Base-by-base conservation (phyloP, 495 filamentous ascomycete species). In the Xylaria venustula region DNA sequence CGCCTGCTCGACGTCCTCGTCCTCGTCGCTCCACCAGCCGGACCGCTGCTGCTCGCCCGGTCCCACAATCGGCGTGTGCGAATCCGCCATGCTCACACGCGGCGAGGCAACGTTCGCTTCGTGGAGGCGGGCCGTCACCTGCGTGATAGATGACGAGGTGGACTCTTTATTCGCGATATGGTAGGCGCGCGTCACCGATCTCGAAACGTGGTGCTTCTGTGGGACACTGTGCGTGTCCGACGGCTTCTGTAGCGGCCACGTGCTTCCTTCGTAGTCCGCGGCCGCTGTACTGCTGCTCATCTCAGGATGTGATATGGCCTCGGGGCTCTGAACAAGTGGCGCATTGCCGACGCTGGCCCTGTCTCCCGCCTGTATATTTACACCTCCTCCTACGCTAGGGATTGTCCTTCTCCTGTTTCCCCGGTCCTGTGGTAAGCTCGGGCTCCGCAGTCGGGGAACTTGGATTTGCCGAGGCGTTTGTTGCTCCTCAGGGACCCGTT, bases 11-110 rank as follows among this genome's bases (percentile, higher is more conserved):
- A 26, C 23, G 15, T 45, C 58, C 28, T 61, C 50, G 2, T 61
- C 58, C 3, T 61, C 58, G 14, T 54, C 50, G 23, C 32, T 47
- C 58, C 58, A 61, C 58, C 58, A 61, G 5, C 50, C 58, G 11
- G 58, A 61, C 30, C 58, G 58, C 58, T 61, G 58, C 42, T 60
- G 58, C 41, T 60, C 58, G 12, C 28, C 49, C 0, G 56, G 56
- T 1, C 37, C 48, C 8, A 25, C n/a, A 6, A 54, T 47, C 14
- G 58, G 58, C 6, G 58, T 54, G 50, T 48, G 58, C 49, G 58
- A 54, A 15, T 61, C 58, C 15, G 41, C 50, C 49, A 54, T 47
- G 17, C 50, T 61, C 0, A 8, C 42, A 14, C 47, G 58, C 41
- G 58, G 50, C 32, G 49, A 48, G 7, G 26, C 2, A 14, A 8